These are phyloP conservation scores for Rickenella mellea DNA, from an alignment of 768 basidiomycete genomes.

Conservation along the genomic window DNA sequence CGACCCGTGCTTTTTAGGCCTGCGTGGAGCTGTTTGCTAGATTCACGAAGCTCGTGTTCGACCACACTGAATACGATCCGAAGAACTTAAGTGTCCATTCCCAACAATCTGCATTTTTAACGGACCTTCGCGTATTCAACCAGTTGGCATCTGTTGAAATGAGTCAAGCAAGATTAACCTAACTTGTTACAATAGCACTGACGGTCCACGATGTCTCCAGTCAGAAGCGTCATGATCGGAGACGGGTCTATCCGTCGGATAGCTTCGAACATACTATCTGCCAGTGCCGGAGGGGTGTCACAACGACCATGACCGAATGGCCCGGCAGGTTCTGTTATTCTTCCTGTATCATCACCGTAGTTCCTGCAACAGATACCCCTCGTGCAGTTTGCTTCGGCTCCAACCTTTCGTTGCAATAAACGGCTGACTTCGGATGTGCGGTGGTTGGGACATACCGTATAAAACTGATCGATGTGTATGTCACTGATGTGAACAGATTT, in stretches of 20 bases:
- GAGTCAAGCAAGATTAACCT: background rate
- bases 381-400: conserved; percentile 45
- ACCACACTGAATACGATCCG: too few species aligned
- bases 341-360: too few species aligned
- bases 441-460: conserved; percentile 27
- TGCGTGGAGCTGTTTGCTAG: too few species aligned
- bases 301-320: conserved; percentile 40
- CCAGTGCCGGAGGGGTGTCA: conserved; percentile 40
- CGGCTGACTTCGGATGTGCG: too few species aligned
- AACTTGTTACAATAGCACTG: conserved; percentile 1
- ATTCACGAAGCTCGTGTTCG: too few species aligned
- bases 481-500: conserved; percentile 55
- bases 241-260: conserved; percentile 19
- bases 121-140: conserved; percentile 35
- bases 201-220: conserved; percentile 59
- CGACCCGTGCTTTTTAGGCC: too few species aligned
- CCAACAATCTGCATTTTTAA: too few species aligned
- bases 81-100: too few species aligned
- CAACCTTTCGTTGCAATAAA: too few species aligned
- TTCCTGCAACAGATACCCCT: conserved; percentile 55
- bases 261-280: conserved; percentile 39
- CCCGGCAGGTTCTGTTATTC: conserved; percentile 38
- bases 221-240: conserved; percentile 46
- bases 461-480: conserved; percentile 50
- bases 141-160: conserved; percentile 34